These are phyloP conservation scores for Pestalotiopsis sp. DNA, from an alignment of 2,329 filamentous ascomycete species.

Conservation along the genomic window DNA sequence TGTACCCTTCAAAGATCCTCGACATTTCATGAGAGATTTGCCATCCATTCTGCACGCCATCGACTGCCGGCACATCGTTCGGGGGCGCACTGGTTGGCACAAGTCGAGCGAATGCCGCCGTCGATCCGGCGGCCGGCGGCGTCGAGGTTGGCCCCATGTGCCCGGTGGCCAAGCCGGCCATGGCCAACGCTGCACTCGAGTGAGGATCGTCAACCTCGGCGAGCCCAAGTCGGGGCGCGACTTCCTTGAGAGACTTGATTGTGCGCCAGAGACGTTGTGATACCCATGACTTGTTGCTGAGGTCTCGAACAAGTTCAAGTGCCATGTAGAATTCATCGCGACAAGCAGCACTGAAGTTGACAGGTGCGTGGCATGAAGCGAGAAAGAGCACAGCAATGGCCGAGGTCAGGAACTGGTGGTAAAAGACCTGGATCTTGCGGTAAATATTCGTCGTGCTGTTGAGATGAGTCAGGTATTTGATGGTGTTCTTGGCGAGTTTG, in stretches of 20 bases:
- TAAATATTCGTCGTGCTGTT: slow-evolving; percentile 75
- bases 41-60: slow-evolving; percentile 40
- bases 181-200: slow-evolving; percentile 51
- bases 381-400: slow-evolving; percentile 76
- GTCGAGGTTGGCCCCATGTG: slow-evolving; percentile 25
- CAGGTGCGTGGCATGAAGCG: slow-evolving; percentile 72
- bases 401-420: slow-evolving; percentile 77
- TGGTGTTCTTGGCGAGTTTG: slow-evolving; percentile 74
- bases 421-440: slow-evolving; percentile 70
- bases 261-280: slow-evolving; percentile 74
- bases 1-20: slow-evolving; percentile 44
- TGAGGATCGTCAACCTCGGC: slow-evolving; percentile 53
- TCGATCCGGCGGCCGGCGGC: slow-evolving; percentile 10
- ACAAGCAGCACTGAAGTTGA: slow-evolving; percentile 67
- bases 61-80: slow-evolving; percentile 15
- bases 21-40: slow-evolving; percentile 56
- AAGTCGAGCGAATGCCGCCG: slow-evolving; percentile 1
- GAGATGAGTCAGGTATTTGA: slow-evolving; percentile 68
- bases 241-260: slow-evolving; percentile 68
- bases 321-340: slow-evolving; percentile 79
- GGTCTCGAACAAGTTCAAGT: slow-evolving; percentile 70
- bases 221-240: slow-evolving; percentile 69
- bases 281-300: slow-evolving; percentile 71
- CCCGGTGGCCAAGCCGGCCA: slow-evolving; percentile 53
- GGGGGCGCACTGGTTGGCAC: slow-evolving; percentile 11